A percentile compares a stretch with the other conserved stretches of the same genome.
These are phyloP conservation scores for Mucor velutinosus DNA, from an alignment of 371 early-diverging fungal species.

Conservation along the genomic window DNA sequence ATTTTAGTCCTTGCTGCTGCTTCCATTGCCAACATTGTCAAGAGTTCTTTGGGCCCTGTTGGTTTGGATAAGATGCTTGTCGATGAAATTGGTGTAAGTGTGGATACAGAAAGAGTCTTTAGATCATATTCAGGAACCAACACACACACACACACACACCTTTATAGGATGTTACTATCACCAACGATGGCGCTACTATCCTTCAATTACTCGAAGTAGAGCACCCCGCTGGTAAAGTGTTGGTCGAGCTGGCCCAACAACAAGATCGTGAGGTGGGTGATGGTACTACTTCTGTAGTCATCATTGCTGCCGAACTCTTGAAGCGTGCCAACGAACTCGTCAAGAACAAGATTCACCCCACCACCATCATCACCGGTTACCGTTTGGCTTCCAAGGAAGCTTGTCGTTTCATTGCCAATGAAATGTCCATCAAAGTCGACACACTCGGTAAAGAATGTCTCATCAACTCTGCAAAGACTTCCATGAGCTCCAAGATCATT, in stretches of 20 bases:
- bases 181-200: conserved; percentile 99
- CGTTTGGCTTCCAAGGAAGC: conserved; percentile 98
- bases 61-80: conserved; percentile 99
- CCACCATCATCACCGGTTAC: conserved; percentile 98
- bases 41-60: conserved; percentile 98
- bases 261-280: conserved; percentile 99
- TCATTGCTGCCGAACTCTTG: conserved; percentile 98
- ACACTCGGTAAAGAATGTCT: conserved; percentile 91
- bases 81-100: conserved; percentile 96
- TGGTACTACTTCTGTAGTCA: conserved; percentile 99
- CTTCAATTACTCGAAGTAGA: conserved; percentile 96
- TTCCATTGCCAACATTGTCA: conserved; percentile 97
- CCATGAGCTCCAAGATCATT: conserved; percentile 99
- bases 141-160: background rate
- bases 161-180: conserved; percentile 95
- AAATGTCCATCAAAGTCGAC: conserved; percentile 95
- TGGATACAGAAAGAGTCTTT: background rate
- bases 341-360: conserved; percentile 98
- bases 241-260: conserved; percentile 98
- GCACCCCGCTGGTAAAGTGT: conserved; percentile 97
- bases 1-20: conserved; percentile 55
- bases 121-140: background rate
- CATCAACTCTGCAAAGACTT: conserved; percentile 97
- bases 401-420: conserved; percentile 96
- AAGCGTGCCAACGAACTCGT: conserved; percentile 97